Conservation (phyloP, 75 land plant species). For the Sequoia sempervirens region DNA sequence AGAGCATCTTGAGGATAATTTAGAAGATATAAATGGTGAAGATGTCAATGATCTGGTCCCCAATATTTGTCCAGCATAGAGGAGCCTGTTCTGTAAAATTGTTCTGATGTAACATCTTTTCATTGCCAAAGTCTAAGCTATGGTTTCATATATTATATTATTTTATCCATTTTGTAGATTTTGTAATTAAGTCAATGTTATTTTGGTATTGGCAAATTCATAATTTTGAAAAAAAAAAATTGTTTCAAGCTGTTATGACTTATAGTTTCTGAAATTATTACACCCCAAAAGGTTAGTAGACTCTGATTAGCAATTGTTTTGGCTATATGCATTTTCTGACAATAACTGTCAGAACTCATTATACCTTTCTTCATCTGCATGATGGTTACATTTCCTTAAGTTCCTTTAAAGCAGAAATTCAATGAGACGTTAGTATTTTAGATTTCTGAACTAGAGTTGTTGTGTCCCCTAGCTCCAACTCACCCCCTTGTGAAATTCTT, state of each 20-base stretch:
- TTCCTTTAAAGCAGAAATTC: background rate
- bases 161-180: background rate
- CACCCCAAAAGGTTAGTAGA: background rate
- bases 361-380: background rate
- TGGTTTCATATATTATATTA: background rate
- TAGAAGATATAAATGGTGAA: background rate
- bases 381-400: background rate
- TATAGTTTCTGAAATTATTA: background rate
- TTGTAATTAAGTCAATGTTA: background rate
- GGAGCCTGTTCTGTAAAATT: background rate
- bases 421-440: background rate
- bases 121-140: too few species aligned
- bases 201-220: background rate
- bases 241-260: background rate
- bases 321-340: background rate
- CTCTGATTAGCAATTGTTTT: background rate
- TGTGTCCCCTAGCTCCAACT: constrained; percentile 44
- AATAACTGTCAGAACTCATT: background rate
- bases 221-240: too few species aligned
- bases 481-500: constrained; percentile 18
- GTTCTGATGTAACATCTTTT: background rate
- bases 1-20: background rate
- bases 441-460: constrained; percentile 34
- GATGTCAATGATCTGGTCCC: background rate
- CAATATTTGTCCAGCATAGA: background rate